A percentile compares a stretch with the other conserved stretches of the same genome.
These are phyloP conservation scores for Globisporangium recalcitrans DNA, from an alignment of 352 stramenopile species.

Conservation along the genomic window DNA sequence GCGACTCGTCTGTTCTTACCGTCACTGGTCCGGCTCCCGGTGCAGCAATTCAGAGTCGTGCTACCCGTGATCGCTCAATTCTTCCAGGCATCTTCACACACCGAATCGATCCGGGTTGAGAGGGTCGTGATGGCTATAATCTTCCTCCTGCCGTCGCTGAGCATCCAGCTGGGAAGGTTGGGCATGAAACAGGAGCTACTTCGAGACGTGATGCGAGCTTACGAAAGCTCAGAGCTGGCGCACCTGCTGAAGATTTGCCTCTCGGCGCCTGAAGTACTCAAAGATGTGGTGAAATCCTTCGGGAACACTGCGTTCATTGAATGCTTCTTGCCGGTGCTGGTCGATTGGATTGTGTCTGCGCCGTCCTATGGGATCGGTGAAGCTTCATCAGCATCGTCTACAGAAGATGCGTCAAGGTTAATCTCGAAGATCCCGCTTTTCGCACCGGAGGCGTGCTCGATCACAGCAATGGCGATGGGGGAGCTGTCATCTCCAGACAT, in stretches of 20 bases:
- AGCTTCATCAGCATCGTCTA: neutral
- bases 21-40: constrained; percentile 33
- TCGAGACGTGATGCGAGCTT: constrained; percentile 44
- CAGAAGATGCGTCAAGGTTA: constrained; percentile 13
- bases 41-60: constrained; percentile 37
- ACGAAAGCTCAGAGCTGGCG: constrained; percentile 46
- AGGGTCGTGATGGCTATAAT: constrained; percentile 48
- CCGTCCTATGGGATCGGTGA: neutral
- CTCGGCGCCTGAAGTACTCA: constrained; percentile 41
- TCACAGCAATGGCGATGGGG: constrained; percentile 39
- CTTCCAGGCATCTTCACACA: constrained; percentile 41
- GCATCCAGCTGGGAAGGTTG: constrained; percentile 32
- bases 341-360: constrained; percentile 58
- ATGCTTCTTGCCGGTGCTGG: constrained; percentile 51
- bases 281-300: constrained; percentile 40
- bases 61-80: constrained; percentile 51
- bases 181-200: constrained; percentile 29
- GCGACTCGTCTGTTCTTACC: constrained; percentile 27
- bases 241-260: constrained; percentile 39
- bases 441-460: constrained; percentile 31
- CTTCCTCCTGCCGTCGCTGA: constrained; percentile 47
- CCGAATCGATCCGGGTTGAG: constrained; percentile 34
- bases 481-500: constrained; percentile 48
- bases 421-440: constrained; percentile 28
- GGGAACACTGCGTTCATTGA: constrained; percentile 39